Percentiles rank a stretch among this genome's conserved stretches.
These are phyloP conservation scores for Saturnispora galanensis DNA, from an alignment of 805 yeast genomes.

Conservation along the genomic window DNA sequence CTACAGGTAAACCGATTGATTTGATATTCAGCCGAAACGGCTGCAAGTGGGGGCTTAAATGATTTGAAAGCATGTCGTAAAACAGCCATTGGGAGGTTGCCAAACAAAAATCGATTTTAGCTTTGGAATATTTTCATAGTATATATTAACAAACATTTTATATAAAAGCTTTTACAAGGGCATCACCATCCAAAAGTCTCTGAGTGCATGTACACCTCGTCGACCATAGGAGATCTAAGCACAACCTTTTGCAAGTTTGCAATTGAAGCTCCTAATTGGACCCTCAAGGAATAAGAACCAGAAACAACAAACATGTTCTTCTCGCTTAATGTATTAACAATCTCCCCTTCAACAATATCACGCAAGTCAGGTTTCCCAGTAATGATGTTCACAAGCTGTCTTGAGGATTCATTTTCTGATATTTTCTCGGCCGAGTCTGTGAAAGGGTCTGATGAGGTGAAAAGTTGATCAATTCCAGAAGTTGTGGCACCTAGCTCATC, in stretches of 20 bases:
- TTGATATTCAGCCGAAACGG: not conserved
- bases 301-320: constrained; percentile 36
- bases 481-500: constrained; percentile 1
- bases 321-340: constrained; percentile 20
- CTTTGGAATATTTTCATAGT: too few species aligned
- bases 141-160: not conserved
- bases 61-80: not conserved
- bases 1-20: constrained; percentile 3
- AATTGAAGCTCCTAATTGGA: constrained; percentile 17
- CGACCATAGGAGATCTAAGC: constrained; percentile 19
- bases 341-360: constrained; percentile 13
- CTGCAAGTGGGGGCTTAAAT: too few species aligned
- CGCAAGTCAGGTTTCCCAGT: constrained; percentile 12
- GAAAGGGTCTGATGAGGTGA: not conserved
- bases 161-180: not conserved
- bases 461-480: not conserved
- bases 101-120: not conserved
- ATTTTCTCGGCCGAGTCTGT: not conserved
- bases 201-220: constrained; percentile 41
- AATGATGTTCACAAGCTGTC: too few species aligned
- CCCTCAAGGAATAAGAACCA: constrained; percentile 35
- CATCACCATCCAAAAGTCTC: constrained; percentile 39
- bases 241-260: constrained; percentile 34
- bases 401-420: not conserved
- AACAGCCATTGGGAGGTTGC: not conserved